Evolutionary conservation across 257 asterid species (phyloP), one percentile per base, ranked within the genome.

Genomic region (Apocynum venetum): DNA sequence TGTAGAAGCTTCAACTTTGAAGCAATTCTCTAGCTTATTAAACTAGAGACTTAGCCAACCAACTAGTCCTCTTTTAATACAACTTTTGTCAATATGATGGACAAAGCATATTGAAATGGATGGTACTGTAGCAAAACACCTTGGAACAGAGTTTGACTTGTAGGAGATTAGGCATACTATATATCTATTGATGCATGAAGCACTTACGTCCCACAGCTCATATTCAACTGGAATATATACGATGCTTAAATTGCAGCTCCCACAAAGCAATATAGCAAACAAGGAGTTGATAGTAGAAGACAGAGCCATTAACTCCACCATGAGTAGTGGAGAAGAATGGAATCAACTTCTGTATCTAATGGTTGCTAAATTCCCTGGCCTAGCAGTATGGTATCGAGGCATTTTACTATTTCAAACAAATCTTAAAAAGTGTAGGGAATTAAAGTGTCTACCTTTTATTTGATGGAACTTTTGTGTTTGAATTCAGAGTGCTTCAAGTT

Each of bases 261-360:
- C 71, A 66, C 31, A 66, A 66, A 66, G 31, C 71, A 66, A 66
- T 66, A 66, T 66, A 66, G 51, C 47, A 41, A 68, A 43, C 73
- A 41, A 68, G 36, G 19, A 68, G 73, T 19, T 19, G 52, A 19
- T 19, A 43, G n/a, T 10, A 68, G 73, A 68, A 43, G 1, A 20
- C 53, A 19, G 7, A 43, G 36, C 25, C 35, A 68, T 68, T 46
- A 44, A 43, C 2, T 44, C 52, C 35, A 67, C 73, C 73, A 68
- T 8, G 73, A 68, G 31, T 49, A 72, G 76, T 72, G 76, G 61
- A 25, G 61, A 72, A 52, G 59, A 72, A 72, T 72, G 17, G 61
- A 52, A 72, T 72, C 61, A 51, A 43, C 38, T 72, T 72, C 25
- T 15, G 46, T 72, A 49, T 72, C 76, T 31, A 72, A 71, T 71